Evolutionary conservation across 257 asterid genomes (phyloP).

Genomic region (Scutellaria baicalensis): DNA sequence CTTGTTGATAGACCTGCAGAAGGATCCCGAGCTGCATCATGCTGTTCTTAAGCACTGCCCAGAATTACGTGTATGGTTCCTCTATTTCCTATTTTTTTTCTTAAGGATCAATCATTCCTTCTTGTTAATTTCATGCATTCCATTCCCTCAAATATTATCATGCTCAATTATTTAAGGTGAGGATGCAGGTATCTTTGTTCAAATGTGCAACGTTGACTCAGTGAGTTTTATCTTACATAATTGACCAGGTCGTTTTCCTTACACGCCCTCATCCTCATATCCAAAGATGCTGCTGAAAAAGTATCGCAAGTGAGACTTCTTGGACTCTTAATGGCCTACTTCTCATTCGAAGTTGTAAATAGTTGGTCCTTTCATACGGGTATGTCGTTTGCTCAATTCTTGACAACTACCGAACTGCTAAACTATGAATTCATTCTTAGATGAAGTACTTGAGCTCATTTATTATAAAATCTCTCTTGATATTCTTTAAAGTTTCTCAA

Average conservation of each 20-base stretch:
- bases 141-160: too few relatives aligned
- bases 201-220: not conserved
- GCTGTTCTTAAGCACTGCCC: conserved; percentile 36
- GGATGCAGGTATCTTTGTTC: not conserved
- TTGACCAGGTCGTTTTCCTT: conserved; percentile 14
- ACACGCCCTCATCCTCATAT: not conserved
- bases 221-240: not conserved
- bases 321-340: not conserved
- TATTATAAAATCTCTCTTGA: not conserved
- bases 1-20: conserved; percentile 65
- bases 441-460: not conserved
- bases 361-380: not conserved
- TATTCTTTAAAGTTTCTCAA: too few relatives aligned
- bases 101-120: too few relatives aligned
- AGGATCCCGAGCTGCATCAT: conserved; percentile 48
- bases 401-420: not conserved
- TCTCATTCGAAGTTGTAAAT: conserved; percentile 19
- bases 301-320: not conserved
- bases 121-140: not conserved
- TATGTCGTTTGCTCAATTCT: not conserved
- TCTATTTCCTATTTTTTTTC: not conserved
- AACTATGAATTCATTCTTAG: not conserved
- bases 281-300: conserved; percentile 2
- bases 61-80: conserved; percentile 11
- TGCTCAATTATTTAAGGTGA: too few relatives aligned